A percentile compares a stretch with the other conserved stretches of the same genome.
phyloP scores from a whole-genome alignment of 805 yeast genomes.

The Yarrowia osloensis region DNA sequence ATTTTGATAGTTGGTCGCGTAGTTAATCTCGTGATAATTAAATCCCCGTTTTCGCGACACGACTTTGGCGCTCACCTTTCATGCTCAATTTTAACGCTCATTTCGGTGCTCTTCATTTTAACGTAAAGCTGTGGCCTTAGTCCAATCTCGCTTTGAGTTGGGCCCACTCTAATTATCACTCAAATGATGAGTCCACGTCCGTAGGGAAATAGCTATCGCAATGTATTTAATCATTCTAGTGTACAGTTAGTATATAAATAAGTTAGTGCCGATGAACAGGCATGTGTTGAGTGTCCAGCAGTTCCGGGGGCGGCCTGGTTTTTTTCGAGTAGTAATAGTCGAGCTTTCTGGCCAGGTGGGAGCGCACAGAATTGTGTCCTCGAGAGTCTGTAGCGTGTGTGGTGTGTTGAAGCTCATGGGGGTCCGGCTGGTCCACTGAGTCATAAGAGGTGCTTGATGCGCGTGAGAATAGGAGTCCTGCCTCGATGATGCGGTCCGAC shows the following conservation, averaged over 20 bases:
- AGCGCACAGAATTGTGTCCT: neutral
- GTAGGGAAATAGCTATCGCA: neutral
- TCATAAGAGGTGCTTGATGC: conserved; percentile 14
- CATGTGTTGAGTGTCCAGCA: conserved; percentile 21
- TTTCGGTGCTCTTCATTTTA: too few relatives aligned
- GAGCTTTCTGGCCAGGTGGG: conserved; percentile 1
- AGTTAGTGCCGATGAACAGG: conserved; percentile 24
- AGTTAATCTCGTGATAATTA: too few relatives aligned
- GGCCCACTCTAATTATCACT: neutral
- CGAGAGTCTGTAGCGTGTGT: neutral
- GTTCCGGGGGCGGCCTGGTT: conserved; percentile 15
- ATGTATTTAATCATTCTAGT: neutral
- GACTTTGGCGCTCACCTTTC: neutral
- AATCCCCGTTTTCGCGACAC: neutral
- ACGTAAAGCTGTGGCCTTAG: neutral
- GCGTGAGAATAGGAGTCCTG: conserved; percentile 9
- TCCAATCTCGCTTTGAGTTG: too few relatives aligned
- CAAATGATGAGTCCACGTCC: too few relatives aligned
- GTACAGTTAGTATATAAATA: conserved; percentile 29
- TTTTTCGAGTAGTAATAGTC: conserved; percentile 27
- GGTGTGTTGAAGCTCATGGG: neutral
- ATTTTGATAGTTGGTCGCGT: too few relatives aligned
- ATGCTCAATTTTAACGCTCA: neutral
- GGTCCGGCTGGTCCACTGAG: neutral
- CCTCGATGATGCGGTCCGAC: conserved; percentile 21